Evolutionary conservation across 495 filamentous ascomycete genomes (phyloP).

Genomic region (Aspergillus carlsbadensis): DNA sequence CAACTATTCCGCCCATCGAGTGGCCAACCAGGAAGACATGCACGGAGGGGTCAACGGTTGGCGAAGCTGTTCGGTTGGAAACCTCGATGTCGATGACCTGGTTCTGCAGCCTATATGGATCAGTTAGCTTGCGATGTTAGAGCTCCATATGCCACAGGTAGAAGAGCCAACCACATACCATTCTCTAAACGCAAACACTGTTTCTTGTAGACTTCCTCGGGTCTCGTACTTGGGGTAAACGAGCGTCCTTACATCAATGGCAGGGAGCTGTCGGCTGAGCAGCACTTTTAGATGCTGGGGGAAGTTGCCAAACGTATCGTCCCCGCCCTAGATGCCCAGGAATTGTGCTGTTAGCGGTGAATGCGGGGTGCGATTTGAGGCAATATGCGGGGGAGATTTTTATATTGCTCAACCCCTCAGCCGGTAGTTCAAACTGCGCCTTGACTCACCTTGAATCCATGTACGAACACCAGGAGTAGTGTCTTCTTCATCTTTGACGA

Average conservation of each 20-base stretch:
- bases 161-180: constrained; percentile 55
- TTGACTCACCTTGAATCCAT: constrained; percentile 85
- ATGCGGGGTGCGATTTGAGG: background rate
- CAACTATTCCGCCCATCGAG: constrained; percentile 97
- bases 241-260: constrained; percentile 64
- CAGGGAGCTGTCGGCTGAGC: constrained; percentile 68
- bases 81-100: constrained; percentile 96
- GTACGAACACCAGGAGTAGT: constrained; percentile 87
- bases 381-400: constrained; percentile 8
- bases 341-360: constrained; percentile 1
- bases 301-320: constrained; percentile 82
- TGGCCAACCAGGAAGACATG: constrained; percentile 84
- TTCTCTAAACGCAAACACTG: constrained; percentile 78
- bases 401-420: background rate
- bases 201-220: constrained; percentile 77
- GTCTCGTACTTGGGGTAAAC: constrained; percentile 94
- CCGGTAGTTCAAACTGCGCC: background rate
- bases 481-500: constrained; percentile 72
- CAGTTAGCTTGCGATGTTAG: background rate
- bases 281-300: constrained; percentile 71
- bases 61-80: constrained; percentile 72
- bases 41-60: constrained; percentile 86
- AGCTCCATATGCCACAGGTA: background rate
- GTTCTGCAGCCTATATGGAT: constrained; percentile 70
- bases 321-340: constrained; percentile 62